Conservation (phyloP, 208 protist species). For the Naegleria lovaniensis region DNA sequence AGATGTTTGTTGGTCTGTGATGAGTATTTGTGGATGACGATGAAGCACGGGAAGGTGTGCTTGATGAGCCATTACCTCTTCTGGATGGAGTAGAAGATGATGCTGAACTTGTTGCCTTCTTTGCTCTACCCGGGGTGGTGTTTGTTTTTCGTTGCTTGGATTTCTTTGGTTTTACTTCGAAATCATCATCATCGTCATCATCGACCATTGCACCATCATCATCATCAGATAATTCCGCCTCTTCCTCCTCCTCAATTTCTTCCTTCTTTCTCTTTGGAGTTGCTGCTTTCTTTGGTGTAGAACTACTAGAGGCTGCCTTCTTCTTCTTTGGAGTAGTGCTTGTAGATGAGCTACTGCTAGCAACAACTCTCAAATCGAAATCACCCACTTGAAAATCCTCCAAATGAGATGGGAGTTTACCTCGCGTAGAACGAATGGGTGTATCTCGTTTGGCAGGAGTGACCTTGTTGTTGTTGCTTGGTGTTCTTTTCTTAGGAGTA, state of each 20-base stretch:
- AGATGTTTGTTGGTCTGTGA: background rate
- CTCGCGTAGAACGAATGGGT: background rate
- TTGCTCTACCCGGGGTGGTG: no score
- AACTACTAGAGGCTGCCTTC: background rate
- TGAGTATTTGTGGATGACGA: background rate
- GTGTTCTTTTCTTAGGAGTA: background rate
- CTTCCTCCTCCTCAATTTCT: no score
- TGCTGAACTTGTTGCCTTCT: background rate
- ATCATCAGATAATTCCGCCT: no score
- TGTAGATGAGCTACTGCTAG: background rate
- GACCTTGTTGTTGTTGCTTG: background rate
- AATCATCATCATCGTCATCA: no score
- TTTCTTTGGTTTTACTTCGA: no score
- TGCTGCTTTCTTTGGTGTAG: background rate
- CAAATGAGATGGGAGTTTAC: background rate
- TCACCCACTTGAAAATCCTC: slow-evolving; percentile 18
- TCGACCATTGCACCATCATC: no score
- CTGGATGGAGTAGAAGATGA: background rate
- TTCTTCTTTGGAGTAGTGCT: background rate
- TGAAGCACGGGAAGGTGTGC: background rate
- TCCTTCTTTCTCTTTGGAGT: background rate
- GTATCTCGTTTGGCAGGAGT: background rate
- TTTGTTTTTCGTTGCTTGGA: no score
- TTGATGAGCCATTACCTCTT: background rate
- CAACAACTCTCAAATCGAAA: background rate